Evolutionary conservation across 2,329 filamentous ascomycete species (phyloP).

Genomic region (Penicillium sp.): DNA sequence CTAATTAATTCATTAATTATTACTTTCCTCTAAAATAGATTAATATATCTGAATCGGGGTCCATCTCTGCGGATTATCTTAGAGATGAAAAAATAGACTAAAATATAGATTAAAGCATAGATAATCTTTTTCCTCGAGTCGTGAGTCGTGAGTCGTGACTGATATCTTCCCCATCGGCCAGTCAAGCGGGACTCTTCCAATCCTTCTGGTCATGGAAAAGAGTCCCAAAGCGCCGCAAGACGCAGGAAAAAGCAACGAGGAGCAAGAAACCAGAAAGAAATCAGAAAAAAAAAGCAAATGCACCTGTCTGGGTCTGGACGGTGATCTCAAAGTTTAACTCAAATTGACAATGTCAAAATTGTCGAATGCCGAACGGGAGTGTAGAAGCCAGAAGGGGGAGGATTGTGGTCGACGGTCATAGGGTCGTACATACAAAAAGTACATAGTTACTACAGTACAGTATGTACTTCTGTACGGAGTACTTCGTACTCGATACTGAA

Average conservation of each 20-base stretch:
- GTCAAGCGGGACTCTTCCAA: background rate
- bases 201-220: slow-evolving; percentile 17
- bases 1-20: background rate
- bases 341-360: background rate
- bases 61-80: background rate
- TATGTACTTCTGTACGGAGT: background rate
- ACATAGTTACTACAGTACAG: background rate
- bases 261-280: background rate
- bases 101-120: background rate
- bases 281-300: background rate
- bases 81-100: background rate
- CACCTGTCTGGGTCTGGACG: background rate
- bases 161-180: background rate
- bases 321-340: background rate
- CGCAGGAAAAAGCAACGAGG: slow-evolving; percentile 3
- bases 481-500: background rate
- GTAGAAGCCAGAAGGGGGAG: background rate
- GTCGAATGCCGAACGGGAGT: slow-evolving; percentile 6
- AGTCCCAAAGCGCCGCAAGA: slow-evolving; percentile 21
- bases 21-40: background rate
- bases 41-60: background rate
- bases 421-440: background rate
- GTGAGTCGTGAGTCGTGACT: background rate
- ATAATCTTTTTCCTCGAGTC: background rate
- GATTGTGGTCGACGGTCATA: background rate